These are phyloP conservation scores for Hypomyces perniciosus DNA, from an alignment of 2,329 filamentous ascomycete species.

Conservation along the genomic window DNA sequence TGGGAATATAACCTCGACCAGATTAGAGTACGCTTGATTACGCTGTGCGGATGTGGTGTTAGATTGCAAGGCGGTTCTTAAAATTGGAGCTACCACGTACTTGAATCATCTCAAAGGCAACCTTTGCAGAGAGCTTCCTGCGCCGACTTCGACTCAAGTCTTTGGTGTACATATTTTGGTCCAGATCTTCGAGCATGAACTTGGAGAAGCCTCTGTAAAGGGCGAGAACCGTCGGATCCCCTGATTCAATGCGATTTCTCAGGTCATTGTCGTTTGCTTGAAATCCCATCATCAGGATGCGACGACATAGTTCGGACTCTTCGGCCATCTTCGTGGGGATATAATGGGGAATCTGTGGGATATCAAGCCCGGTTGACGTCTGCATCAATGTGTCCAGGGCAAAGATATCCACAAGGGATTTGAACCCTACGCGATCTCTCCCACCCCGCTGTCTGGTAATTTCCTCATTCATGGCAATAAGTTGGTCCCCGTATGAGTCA, in stretches of 20 bases:
- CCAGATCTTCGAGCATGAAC: slow-evolving; percentile 39
- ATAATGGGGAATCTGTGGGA: slow-evolving; percentile 25
- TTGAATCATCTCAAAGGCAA: slow-evolving; percentile 31
- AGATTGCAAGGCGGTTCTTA: not conserved
- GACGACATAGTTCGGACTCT: slow-evolving; percentile 26
- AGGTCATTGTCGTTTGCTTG: slow-evolving; percentile 26
- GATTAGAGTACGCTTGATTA: slow-evolving; percentile 43
- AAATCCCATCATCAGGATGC: slow-evolving; percentile 30
- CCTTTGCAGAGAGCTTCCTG: slow-evolving; percentile 24
- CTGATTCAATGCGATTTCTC: slow-evolving; percentile 21
- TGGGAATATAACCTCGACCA: slow-evolving; percentile 40
- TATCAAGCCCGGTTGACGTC: slow-evolving; percentile 13
- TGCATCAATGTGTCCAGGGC: slow-evolving; percentile 34
- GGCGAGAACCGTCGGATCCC: slow-evolving; percentile 34
- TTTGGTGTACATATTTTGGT: slow-evolving; percentile 20
- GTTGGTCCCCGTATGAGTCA: slow-evolving; percentile 30
- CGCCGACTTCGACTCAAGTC: slow-evolving; percentile 22
- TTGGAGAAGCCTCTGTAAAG: slow-evolving; percentile 57
- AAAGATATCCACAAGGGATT: slow-evolving; percentile 24
- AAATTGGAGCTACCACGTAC: slow-evolving; percentile 4
- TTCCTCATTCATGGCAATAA: slow-evolving; percentile 32
- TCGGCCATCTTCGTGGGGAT: slow-evolving; percentile 20
- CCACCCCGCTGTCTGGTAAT: slow-evolving; percentile 20
- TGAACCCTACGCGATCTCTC: slow-evolving; percentile 22
- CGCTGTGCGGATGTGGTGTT: slow-evolving; percentile 18